Conservation (phyloP, 768 basidiomycete species). For the Russula sp. region DNA sequence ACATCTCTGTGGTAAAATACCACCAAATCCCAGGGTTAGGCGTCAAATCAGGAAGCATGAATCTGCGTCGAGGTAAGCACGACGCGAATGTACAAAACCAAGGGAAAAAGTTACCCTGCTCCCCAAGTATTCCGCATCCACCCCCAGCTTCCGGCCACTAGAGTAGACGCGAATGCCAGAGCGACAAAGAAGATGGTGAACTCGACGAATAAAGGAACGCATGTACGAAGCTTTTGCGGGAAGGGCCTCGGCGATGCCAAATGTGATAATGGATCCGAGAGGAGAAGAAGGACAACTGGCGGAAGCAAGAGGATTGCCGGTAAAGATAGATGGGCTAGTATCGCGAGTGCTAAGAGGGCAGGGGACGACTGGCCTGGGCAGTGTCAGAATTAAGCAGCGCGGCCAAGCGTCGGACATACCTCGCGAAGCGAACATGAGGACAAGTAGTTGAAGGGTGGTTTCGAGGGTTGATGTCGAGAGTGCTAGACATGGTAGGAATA, state of each 20-base stretch:
- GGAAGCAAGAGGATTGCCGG: slow-evolving; percentile 62
- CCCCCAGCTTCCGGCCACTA: slow-evolving; percentile 52
- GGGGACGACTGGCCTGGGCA: slow-evolving; percentile 50
- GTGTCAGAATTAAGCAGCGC: background rate
- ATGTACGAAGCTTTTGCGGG: slow-evolving; percentile 14
- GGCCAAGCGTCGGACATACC: slow-evolving; percentile 36
- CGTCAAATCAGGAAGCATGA: slow-evolving; percentile 82
- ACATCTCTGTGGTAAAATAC: slow-evolving; percentile 99
- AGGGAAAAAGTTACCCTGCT: slow-evolving; percentile 51
- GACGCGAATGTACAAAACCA: background rate
- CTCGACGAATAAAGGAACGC: slow-evolving; percentile 39
- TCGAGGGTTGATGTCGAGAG: slow-evolving; percentile 80
- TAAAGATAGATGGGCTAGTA: slow-evolving; percentile 67
- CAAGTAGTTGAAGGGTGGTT: slow-evolving; percentile 60
- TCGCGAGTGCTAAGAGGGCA: slow-evolving; percentile 60
- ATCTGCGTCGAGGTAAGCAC: slow-evolving; percentile 37
- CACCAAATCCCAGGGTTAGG: slow-evolving; percentile 96
- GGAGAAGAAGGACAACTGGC: slow-evolving; percentile 62
- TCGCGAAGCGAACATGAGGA: slow-evolving; percentile 65
- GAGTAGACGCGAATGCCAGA: slow-evolving; percentile 46
- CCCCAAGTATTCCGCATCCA: slow-evolving; percentile 86
- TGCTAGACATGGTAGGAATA: slow-evolving; percentile 72
- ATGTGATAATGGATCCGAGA: slow-evolving; percentile 55
- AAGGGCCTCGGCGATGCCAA: slow-evolving; percentile 53
- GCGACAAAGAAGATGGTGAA: slow-evolving; percentile 46